These are phyloP conservation scores for Pueraria montana DNA, from an alignment of 306 rosid genomes.

Conservation along the genomic window DNA sequence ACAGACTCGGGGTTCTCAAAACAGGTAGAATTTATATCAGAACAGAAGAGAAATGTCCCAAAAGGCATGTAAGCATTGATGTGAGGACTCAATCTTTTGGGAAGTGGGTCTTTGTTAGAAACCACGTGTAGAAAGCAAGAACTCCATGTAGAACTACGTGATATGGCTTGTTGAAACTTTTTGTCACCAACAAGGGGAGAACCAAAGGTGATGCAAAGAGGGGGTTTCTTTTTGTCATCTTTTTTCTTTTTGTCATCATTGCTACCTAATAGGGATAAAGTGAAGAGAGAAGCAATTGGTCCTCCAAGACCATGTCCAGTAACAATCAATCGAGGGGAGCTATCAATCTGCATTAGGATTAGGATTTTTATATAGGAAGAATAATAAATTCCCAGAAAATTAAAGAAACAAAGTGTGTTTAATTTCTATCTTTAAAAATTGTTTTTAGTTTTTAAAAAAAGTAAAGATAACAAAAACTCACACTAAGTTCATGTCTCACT, in stretches of 20 bases:
- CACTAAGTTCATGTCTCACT: background rate
- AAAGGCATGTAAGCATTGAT: conserved; percentile 56
- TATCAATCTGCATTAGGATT: conserved; percentile 43
- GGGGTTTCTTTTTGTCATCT: conserved; percentile 50
- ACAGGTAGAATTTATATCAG: conserved; percentile 57
- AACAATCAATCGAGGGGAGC: conserved; percentile 49
- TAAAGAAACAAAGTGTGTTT: background rate
- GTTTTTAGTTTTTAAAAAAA: no score
- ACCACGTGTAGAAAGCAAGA: conserved; percentile 79
- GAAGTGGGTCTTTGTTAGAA: conserved; percentile 61
- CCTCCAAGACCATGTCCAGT: conserved; percentile 79
- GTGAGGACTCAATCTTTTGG: background rate
- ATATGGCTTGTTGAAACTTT: conserved; percentile 52
- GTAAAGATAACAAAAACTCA: background rate
- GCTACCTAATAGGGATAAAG: conserved; percentile 59
- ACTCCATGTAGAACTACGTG: conserved; percentile 59
- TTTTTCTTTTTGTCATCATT: background rate
- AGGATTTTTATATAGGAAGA: background rate
- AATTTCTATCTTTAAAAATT: no score
- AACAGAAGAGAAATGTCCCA: conserved; percentile 73
- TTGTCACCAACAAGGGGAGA: conserved; percentile 74
- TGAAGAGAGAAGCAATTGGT: conserved; percentile 78
- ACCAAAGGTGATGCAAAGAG: conserved; percentile 81
- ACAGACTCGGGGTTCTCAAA: conserved; percentile 59
- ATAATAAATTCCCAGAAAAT: background rate